phyloP scores from a whole-genome alignment of 192 early-diverging fungal genomes.

The Diversispora epigaea region DNA sequence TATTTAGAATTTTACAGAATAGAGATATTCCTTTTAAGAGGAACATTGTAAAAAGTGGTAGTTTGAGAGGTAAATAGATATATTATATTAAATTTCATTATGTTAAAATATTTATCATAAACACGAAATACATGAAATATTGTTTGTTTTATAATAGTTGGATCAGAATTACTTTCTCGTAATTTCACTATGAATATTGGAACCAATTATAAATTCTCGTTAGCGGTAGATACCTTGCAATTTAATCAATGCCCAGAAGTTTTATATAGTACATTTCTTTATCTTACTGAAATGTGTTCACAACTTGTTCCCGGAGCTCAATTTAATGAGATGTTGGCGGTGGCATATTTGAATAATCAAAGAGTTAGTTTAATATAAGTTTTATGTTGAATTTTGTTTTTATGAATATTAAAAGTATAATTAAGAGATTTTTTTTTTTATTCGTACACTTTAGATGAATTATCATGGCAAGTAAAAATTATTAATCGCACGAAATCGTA shows the following conservation, averaged over 20 bases:
- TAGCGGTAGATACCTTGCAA: neutral
- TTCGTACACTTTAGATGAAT: neutral
- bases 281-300: neutral
- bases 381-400: neutral
- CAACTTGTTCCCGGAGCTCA: neutral
- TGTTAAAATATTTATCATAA: neutral
- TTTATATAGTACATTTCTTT: neutral
- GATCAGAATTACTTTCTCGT: neutral
- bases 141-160: neutral
- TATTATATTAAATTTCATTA: neutral
- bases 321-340: neutral
- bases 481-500: neutral
- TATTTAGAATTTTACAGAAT: neutral
- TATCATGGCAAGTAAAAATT: neutral
- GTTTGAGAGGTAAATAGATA: neutral
- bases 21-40: neutral
- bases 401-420: neutral
- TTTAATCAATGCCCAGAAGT: neutral
- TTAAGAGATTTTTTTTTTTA: neutral
- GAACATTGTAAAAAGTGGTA: neutral
- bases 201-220: neutral
- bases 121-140: neutral
- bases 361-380: neutral
- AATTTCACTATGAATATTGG: neutral
- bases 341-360: neutral